phyloP scores from a whole-genome alignment of 257 asterid genomes.

The Ilex asprella region DNA sequence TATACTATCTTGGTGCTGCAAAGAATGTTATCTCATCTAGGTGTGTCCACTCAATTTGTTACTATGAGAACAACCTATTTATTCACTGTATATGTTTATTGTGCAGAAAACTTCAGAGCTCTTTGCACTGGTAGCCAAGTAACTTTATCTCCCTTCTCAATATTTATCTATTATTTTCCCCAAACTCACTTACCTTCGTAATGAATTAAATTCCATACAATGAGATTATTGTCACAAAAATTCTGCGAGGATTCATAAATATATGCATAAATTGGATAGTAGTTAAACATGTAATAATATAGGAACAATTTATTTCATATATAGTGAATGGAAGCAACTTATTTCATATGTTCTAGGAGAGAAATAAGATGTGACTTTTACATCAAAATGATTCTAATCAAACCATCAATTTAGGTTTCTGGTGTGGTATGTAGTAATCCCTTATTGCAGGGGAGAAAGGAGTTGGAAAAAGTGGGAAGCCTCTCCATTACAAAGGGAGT shows the following conservation, averaged over 20 bases:
- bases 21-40: constrained; percentile 1
- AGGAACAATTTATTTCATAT: no score
- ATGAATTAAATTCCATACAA: no score
- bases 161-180: background rate
- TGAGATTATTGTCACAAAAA: no score
- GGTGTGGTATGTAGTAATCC: constrained; percentile 7
- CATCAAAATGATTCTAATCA: no score
- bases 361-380: no score
- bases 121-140: constrained; percentile 94
- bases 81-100: background rate
- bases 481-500: constrained; percentile 81
- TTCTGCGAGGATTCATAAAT: no score
- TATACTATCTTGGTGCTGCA: constrained; percentile 15
- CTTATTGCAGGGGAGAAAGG: constrained; percentile 79
- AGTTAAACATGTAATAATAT: constrained; percentile 6
- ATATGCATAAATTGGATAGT: no score
- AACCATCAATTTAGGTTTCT: background rate
- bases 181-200: background rate
- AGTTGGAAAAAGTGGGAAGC: constrained; percentile 61
- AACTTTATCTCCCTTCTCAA: constrained; percentile 36
- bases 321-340: no score
- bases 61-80: background rate
- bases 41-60: background rate
- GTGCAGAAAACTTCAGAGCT: constrained; percentile 94
- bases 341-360: no score